A percentile compares a stretch with the other conserved stretches of the same genome.
Evolutionary conservation across 345 rosid genomes (phyloP).

Genomic region (Brassica napus): Da-Ae NC_063439.1:16801501-16802000

Average conservation of each 20-base stretch:
- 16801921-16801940: constrained; percentile 90
- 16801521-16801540: constrained; percentile 72
- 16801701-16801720: neutral
- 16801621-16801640: neutral
- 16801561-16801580: constrained; percentile 46
- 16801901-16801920: constrained; percentile 57
- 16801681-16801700: neutral
- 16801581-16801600: constrained; percentile 65
- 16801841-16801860: constrained; percentile 50
- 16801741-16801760: constrained; percentile 79
- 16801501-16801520: constrained; percentile 73
- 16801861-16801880: constrained; percentile 74
- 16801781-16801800: constrained; percentile 62
- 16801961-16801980: constrained; percentile 18
- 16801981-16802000: neutral
- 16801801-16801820: constrained; percentile 34
- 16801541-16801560: constrained; percentile 42
- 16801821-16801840: constrained; percentile 36
- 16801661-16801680: neutral
- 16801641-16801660: neutral
- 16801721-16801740: constrained; percentile 29
- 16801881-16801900: constrained; percentile 90
- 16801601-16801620: constrained; percentile 42
- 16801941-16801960: constrained; percentile 10
- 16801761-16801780: constrained; percentile 79